Evolutionary conservation across 1,139 yeast genomes (phyloP), one percentile per base, ranked within the genome.

Genomic region (Geotrichum aggregatum): DNA sequence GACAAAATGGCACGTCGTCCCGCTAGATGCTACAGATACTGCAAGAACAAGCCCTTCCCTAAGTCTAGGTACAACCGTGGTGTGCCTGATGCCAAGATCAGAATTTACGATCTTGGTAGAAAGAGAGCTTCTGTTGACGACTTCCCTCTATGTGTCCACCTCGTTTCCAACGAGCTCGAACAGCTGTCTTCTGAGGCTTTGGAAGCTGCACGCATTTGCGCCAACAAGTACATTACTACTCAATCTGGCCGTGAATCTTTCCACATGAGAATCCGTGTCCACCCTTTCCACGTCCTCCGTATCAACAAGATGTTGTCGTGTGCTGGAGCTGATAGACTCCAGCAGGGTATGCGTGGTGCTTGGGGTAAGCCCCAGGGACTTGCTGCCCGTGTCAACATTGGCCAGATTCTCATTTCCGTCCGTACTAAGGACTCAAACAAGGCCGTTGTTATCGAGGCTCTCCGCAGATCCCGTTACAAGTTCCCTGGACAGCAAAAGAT

Each of bases 291-390:
- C 84, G 98, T 94, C 68, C 86, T 92, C 78, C 87, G 98, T 82
- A 92, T 92, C 83, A 92, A 92, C 92, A 92, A 92, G 87, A 92
- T 92, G 98, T 88, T 92, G 96, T 92, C 98, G 73, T 92, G 98
- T 83, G 98, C 98, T 80, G 98, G 98, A 87, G 98, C 98, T 76
- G 98, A 92, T 91, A 88, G 98, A 87, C 84, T 92, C 80, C 98
- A 92, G 83, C 98, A 94, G 82, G 98, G 98, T 88, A 92, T 92
- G 98, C 91, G 98, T 87, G 95, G 95, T 84, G 98, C 98, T 74
- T 92, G 98, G 98, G 98, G 98, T 87, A 92, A 92, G 82, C 98
- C 98, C 72, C 96, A 91, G 72, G 98, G 98, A 82, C 84, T 91
- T 73, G 98, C 98, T 70, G 98, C 98, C 72, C 91, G 98, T 80